Evolutionary conservation across 176 grass and related monocot genomes (phyloP).

Genomic region (Chrysopogon serrulatus): DNA sequence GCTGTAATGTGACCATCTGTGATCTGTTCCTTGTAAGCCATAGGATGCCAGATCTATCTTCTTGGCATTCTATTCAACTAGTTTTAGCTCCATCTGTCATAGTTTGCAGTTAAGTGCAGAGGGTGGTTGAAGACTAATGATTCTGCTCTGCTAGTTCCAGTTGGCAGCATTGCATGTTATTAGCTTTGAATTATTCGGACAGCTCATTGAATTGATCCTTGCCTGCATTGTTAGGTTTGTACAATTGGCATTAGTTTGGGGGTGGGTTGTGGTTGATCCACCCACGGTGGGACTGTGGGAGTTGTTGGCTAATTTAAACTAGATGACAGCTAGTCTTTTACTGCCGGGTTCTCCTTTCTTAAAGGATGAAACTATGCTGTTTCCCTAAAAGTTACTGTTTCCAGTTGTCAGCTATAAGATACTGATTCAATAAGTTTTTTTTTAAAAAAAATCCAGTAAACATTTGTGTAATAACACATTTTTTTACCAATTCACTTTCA

Average conservation of each 20-base stretch:
- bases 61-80: not conserved
- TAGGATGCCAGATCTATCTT: not conserved
- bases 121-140: constrained; percentile 1
- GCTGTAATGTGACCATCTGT: not conserved
- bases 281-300: not conserved
- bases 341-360: not conserved
- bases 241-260: constrained; percentile 26
- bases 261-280: constrained; percentile 9
- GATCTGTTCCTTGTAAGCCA: not conserved
- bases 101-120: not conserved
- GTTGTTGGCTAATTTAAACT: constrained; percentile 28
- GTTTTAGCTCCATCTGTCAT: constrained; percentile 2
- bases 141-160: not conserved
- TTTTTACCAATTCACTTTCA: not conserved
- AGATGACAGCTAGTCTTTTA: not conserved
- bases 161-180: constrained; percentile 8
- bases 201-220: constrained; percentile 7
- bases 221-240: constrained; percentile 25
- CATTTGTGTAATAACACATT: not conserved
- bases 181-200: not conserved
- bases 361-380: not conserved
- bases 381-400: not conserved
- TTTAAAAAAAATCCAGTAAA: not conserved
- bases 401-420: not conserved
- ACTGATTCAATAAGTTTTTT: not conserved